Evolutionary conservation across 148 eudicot species (phyloP), one percentile per base, ranked within the genome.

Genomic region (Camellia lanceoleosa): DNA sequence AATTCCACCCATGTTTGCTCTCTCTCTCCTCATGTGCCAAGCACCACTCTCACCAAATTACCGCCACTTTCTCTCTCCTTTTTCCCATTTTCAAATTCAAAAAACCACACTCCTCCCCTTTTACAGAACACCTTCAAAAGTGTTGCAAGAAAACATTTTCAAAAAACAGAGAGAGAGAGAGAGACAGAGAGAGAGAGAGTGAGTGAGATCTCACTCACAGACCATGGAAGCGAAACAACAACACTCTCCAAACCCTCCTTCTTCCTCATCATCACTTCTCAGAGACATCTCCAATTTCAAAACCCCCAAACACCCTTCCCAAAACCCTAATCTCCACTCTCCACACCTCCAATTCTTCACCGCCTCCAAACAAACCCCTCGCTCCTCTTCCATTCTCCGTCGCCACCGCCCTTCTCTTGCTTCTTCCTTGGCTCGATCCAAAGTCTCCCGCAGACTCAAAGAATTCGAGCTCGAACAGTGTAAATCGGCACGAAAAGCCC

Each of bases 231-330:
- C 79, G 43, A 75, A 83, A 20, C 71, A 71, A 8, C 64, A 76
- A 5, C 71, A 68, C 5, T 85, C 87, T 15, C 89, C 90, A 0
- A 66, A 66, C 64, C 82, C 88, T 73, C 62, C 80, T 52, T 83
- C 78, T 64, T 83, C 78, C 60, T 55, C 87, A 3, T 79, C 91
- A n/a, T 82, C 88, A 3, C 77, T 92, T 51, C 81, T 95, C 81
- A 87, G 79, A 56, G 98, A 95, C 88, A 83, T 95, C 69, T 95
- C 98, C 67, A 92, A 92, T 84, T 84, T 89, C 91, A 88, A 86
- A 85, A 94, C 98, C 73, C 98, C 98, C 41, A 87, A 82, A 72
- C 82, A 61, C 7, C 82, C 81, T 52, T 78, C 91, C 58, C 75
- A 74, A 85, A 77, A 80, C 71, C 85, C 74, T 4, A 74, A 60